Base-by-base conservation (phyloP, 1,284 basidiomycete species). In the Calocybe gambosa region DNA sequence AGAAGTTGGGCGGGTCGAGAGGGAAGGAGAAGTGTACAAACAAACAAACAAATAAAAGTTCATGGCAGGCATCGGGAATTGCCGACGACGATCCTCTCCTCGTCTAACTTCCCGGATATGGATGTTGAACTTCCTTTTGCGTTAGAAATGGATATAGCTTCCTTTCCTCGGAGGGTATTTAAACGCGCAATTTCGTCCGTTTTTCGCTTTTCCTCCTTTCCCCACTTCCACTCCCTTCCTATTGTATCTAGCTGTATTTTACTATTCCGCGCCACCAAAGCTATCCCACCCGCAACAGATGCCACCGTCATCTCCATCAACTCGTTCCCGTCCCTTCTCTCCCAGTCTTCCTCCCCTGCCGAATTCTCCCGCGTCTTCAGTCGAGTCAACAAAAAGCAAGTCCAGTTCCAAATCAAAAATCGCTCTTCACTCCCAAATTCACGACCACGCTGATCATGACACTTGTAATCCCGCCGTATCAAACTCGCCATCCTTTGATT, bases 171-270 rank as follows among this genome's bases (percentile, higher is more conserved):
- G 25, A 26, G n/a, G 25, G 25, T 26, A 26, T 26, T 5, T 26
- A 26, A 26, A 26, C 10, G 25, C 25, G 25, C 25, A 26, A 26
- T 10, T 10, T 26, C 31, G 20, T 42, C 40, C 31, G 20, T 44
- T 50, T 42, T 36, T 49, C 41, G 45, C 49, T 49, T 36, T 45
- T 44, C 37, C 47, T 46, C 42, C 45, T 46, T 36, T 16, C 37
- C 33, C 26, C 41, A 20, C 40, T 15, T 21, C 34, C 23, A 33
- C 18, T 33, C 48, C 37, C 43, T 39, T 36, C 33, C 39, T 39
- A 49, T 36, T 37, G 45, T 52, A 41, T 38, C 47, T 50, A 39
- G 42, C 45, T 45, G 5, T 26, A 5, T 26, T 26, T 26, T 10
- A n/a, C 25, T 26, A 26, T 26, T 26, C 5, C 25, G 25, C 25